phyloP scores from a whole-genome alignment of 148 eudicot species.

The Euryodendron excelsum region DNA sequence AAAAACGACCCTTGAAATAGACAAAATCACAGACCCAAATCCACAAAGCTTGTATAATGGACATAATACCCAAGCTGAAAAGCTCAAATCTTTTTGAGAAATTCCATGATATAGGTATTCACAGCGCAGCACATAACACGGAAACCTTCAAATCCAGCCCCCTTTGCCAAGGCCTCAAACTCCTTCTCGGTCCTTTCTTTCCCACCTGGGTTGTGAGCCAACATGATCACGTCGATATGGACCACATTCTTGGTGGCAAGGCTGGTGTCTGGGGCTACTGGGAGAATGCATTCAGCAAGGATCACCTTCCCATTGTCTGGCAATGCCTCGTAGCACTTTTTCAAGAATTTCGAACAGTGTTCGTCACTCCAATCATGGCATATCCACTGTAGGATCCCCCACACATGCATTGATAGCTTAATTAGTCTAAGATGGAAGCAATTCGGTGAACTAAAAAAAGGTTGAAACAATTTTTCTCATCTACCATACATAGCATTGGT shows the following conservation, averaged over 20 bases:
- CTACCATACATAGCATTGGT: not conserved
- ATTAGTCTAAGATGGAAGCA: not conserved
- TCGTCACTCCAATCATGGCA: constrained; percentile 89
- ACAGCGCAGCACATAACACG: constrained; percentile 51
- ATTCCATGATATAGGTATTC: constrained; percentile 74
- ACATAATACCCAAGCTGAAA: not conserved
- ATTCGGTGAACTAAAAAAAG: not conserved
- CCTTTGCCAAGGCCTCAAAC: constrained; percentile 65
- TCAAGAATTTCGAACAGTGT: constrained; percentile 70
- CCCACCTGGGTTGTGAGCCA: constrained; percentile 82
- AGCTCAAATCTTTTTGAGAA: constrained; percentile 35
- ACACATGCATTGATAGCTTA: not conserved
- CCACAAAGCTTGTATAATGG: not conserved
- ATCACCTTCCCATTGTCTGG: constrained; percentile 85
- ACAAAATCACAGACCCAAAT: not conserved
- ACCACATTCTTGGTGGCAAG: constrained; percentile 54
- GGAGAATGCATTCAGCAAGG: constrained; percentile 66
- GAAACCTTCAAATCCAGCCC: constrained; percentile 62
- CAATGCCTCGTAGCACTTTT: constrained; percentile 68
- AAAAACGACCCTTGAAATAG: not conserved
- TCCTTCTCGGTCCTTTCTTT: constrained; percentile 86
- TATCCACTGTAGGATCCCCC: constrained; percentile 53
- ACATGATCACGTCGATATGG: constrained; percentile 75
- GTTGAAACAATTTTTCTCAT: not conserved
- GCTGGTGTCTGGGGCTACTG: constrained; percentile 58